Evolutionary conservation across 1,284 basidiomycete genomes (phyloP).

Genomic region (Thelephora terrestris): DNA sequence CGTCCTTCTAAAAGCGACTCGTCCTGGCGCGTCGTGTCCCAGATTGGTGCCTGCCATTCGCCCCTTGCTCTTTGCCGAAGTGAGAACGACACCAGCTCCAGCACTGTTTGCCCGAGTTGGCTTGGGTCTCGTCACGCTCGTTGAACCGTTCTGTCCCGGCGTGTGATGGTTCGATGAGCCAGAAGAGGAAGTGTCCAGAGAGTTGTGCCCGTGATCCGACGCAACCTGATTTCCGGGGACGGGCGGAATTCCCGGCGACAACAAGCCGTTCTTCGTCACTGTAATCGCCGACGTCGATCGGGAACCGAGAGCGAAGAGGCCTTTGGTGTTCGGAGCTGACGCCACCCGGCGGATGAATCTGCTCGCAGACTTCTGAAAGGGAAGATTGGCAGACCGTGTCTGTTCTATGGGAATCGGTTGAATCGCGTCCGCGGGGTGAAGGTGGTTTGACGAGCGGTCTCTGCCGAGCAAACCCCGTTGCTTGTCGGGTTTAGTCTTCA

Average conservation of each 20-base stretch:
- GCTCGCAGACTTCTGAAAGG: constrained; percentile 60
- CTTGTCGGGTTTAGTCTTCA: constrained; percentile 59
- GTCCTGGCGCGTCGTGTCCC: constrained; percentile 39
- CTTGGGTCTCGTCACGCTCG: constrained; percentile 20
- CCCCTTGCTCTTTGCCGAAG: constrained; percentile 25
- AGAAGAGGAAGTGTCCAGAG: constrained; percentile 63
- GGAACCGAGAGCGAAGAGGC: constrained; percentile 59
- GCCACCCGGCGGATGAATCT: constrained; percentile 91
- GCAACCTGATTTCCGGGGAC: constrained; percentile 21
- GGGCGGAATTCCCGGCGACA: constrained; percentile 54
- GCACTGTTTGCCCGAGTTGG: constrained; percentile 15
- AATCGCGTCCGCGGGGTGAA: constrained; percentile 5
- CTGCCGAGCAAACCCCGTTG: constrained; percentile 23
- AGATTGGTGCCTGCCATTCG: constrained; percentile 31
- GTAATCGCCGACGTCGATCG: constrained; percentile 36
- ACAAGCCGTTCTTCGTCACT: constrained; percentile 59
- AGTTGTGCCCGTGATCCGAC: constrained; percentile 51
- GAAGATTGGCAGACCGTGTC: constrained; percentile 27
- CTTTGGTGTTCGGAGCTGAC: constrained; percentile 94
- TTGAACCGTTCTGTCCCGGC: constrained; percentile 25
- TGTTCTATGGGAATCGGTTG: constrained; percentile 14
- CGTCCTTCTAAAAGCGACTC: constrained; percentile 80
- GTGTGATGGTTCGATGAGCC: constrained; percentile 39
- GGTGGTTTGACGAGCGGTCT: constrained; percentile 16
- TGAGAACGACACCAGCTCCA: constrained; percentile 14